Percentiles rank a stretch among this genome's conserved stretches.
Conservation (phyloP, 106 monocot genomes). For the Dactylorhiza incarnata region DNA sequence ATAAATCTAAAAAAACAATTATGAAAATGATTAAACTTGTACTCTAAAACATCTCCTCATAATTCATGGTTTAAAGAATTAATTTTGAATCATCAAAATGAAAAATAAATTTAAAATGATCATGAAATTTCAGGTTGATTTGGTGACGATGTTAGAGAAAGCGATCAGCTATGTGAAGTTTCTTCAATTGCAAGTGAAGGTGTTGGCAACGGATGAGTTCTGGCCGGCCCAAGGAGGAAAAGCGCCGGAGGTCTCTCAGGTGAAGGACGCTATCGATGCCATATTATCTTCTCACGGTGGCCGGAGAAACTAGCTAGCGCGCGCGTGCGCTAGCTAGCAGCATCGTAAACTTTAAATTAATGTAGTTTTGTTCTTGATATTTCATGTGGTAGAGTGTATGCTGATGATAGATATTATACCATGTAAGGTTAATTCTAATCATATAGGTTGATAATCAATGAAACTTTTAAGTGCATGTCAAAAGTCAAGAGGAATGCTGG, state of each 20-base stretch:
- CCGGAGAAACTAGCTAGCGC: conserved; percentile 6
- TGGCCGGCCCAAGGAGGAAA: conserved; percentile 88
- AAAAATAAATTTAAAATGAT: not conserved
- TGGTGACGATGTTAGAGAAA: conserved; percentile 97
- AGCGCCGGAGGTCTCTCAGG: conserved; percentile 70
- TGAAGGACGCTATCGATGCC: conserved; percentile 87
- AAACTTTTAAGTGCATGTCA: no score
- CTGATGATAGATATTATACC: no score
- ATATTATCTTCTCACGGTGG: conserved; percentile 55
- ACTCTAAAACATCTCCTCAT: no score
- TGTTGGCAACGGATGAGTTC: conserved; percentile 83
- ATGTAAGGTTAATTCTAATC: no score
- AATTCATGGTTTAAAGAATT: no score
- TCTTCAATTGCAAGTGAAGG: conserved; percentile 92
- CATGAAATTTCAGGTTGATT: conserved; percentile 52
- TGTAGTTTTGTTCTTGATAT: no score
- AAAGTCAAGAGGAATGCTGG: no score
- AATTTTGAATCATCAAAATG: not conserved
- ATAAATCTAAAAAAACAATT: not conserved
- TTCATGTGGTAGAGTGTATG: no score
- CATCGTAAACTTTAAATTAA: no score
- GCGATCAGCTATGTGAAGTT: conserved; percentile 96
- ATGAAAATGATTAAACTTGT: no score
- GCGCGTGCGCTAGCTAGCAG: conserved; percentile 4
- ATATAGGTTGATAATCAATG: no score